A percentile compares a stretch with the other conserved stretches of the same genome.
Conservation (phyloP, 1,284 basidiomycete genomes). For the Coniferiporia sulphurascens region DNA sequence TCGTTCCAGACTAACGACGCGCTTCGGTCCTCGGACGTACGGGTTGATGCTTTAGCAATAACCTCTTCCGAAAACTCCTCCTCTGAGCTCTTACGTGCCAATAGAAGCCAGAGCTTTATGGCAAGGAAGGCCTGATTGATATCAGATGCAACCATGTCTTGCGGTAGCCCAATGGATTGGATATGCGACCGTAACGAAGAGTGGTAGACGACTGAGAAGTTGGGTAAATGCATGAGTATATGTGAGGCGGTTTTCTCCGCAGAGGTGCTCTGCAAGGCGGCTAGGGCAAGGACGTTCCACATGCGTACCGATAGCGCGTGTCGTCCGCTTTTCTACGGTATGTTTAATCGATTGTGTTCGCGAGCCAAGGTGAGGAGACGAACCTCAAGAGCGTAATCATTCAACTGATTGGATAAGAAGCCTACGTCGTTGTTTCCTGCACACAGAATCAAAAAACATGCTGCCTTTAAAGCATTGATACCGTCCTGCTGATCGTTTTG, state of each 20-base stretch:
- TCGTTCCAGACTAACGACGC: constrained; percentile 61
- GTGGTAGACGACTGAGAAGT: constrained; percentile 46
- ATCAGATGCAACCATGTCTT: constrained; percentile 45
- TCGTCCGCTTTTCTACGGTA: constrained; percentile 35
- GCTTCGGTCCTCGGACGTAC: constrained; percentile 26
- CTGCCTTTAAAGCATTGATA: constrained; percentile 45
- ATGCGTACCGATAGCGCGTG: constrained; percentile 41
- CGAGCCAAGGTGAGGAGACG: constrained; percentile 6
- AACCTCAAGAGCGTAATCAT: constrained; percentile 32
- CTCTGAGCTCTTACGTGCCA: constrained; percentile 36
- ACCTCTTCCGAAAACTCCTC: constrained; percentile 13
- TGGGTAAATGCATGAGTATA: constrained; percentile 44
- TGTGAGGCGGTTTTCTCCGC: constrained; percentile 33
- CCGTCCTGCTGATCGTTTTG: constrained; percentile 45
- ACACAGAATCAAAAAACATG: constrained; percentile 49
- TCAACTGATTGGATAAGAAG: constrained; percentile 30
- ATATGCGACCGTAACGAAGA: constrained; percentile 36
- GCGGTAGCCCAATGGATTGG: constrained; percentile 29
- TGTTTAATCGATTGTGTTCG: constrained; percentile 9
- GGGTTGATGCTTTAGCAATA: not conserved
- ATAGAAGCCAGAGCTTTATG: constrained; percentile 64
- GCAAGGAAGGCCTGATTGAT: constrained; percentile 63
- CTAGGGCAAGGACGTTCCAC: constrained; percentile 60
- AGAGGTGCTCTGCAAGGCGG: constrained; percentile 41
- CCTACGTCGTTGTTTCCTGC: constrained; percentile 36